Evolutionary conservation across 139 green algal genomes (phyloP).

Genomic region (Bryopsis sp.): DNA sequence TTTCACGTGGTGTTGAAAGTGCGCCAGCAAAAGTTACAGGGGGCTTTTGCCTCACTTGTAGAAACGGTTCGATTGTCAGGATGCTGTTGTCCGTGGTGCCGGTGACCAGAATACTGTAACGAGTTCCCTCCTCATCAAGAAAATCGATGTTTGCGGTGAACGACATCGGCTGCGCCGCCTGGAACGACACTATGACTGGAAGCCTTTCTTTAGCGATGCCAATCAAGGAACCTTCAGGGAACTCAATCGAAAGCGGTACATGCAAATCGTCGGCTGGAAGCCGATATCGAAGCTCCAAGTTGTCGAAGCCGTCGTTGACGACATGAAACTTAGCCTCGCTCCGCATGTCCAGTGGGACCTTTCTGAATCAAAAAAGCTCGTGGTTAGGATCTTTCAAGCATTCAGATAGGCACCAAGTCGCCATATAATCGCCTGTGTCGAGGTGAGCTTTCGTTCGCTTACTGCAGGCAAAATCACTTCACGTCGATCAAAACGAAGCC

Average conservation of each 20-base stretch:
- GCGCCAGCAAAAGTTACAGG: too few species aligned
- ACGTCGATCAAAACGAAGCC: constrained; percentile 44
- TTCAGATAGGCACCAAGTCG: not conserved
- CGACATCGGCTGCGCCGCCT: constrained; percentile 38
- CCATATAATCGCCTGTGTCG: not conserved
- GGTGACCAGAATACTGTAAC: constrained; percentile 47
- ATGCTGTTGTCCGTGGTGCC: constrained; percentile 59
- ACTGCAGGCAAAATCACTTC: constrained; percentile 52
- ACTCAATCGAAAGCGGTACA: constrained; percentile 49
- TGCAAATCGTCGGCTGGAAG: constrained; percentile 50
- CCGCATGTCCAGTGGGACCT: constrained; percentile 45
- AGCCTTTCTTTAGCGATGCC: constrained; percentile 65
- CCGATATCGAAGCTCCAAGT: constrained; percentile 63
- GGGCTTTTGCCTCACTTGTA: constrained; percentile 38
- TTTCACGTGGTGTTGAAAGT: too few species aligned
- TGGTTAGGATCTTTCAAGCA: not conserved
- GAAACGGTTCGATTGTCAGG: constrained; percentile 50
- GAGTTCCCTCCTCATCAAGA: constrained; percentile 57
- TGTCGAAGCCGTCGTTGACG: constrained; percentile 72
- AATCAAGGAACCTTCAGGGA: constrained; percentile 59
- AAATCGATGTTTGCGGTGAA: constrained; percentile 73
- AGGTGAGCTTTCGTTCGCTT: constrained; percentile 27
- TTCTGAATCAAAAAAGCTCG: constrained; percentile 23
- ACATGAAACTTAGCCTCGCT: constrained; percentile 45
- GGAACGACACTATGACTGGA: constrained; percentile 58